Percentiles rank a stretch among this genome's conserved stretches.
Conservation (phyloP, 2,329 filamentous ascomycete species). For the Beauveria pseudobassiana region DNA sequence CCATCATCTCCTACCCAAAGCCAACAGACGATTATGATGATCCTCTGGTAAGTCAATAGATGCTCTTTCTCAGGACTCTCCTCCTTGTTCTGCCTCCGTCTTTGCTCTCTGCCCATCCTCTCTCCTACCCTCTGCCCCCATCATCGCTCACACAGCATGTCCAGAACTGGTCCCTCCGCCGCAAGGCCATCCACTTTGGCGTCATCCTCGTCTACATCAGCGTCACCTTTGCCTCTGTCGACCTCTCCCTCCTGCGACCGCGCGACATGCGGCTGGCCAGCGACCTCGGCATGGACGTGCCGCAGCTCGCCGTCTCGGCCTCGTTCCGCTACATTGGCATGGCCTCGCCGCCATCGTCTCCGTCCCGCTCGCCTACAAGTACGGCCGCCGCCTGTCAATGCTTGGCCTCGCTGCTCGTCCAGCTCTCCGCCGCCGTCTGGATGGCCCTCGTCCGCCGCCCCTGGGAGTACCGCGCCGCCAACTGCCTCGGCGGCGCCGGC, state of each 20-base stretch:
- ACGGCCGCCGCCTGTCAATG: conserved; percentile 5
- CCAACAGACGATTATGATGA: conserved; percentile 9
- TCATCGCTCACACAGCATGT: no score
- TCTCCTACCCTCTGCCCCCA: no score
- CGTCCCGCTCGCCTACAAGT: conserved; percentile 2
- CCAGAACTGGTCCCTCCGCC: conserved; percentile 3
- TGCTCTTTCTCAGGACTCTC: no score
- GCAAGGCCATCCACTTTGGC: conserved; percentile 2
- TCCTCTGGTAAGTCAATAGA: not conserved
- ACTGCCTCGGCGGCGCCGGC: not conserved
- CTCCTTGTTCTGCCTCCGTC: not conserved
- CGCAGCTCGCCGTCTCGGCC: not conserved
- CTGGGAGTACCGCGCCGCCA: not conserved
- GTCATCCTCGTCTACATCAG: not conserved
- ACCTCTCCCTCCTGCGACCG: not conserved
- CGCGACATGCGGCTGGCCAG: not conserved
- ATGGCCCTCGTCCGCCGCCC: not conserved
- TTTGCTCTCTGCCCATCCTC: not conserved
- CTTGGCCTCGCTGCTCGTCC: not conserved
- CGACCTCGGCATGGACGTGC: not conserved
- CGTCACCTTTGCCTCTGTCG: not conserved
- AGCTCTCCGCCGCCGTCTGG: conserved; percentile 1
- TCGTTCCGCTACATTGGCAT: not conserved
- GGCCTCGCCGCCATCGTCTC: not conserved
- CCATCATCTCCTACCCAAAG: not conserved